Conservation (phyloP, 176 grass and related monocot genomes). For the Oryza glumipatula region DNA sequence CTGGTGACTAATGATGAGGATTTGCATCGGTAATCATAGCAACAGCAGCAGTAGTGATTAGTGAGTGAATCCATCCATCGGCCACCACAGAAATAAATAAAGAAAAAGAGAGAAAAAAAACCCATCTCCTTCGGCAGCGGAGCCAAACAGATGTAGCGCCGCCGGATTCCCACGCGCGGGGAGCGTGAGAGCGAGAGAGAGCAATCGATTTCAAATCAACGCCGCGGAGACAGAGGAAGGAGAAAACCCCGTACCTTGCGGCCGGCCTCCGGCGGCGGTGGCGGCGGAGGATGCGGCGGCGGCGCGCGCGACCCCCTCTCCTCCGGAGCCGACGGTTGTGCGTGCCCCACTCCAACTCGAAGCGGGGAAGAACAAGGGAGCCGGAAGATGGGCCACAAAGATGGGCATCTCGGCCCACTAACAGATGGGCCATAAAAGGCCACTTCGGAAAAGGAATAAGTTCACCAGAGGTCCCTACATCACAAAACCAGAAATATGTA, state of each 20-base stretch:
- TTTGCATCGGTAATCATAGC: no score
- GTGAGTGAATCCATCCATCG: not conserved
- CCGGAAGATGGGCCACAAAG: no score
- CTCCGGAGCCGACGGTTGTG: not conserved
- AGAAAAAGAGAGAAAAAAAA: no score
- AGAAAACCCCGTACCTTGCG: not conserved
- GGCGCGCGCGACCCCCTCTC: not conserved
- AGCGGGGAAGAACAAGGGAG: not conserved
- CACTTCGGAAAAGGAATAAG: no score
- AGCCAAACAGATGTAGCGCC: not conserved
- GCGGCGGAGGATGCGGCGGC: not conserved
- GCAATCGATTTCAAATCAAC: not conserved
- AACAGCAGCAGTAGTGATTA: not conserved
- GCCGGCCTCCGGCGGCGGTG: not conserved
- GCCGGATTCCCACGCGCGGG: not conserved
- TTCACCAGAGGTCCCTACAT: no score
- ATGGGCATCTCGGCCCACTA: no score
- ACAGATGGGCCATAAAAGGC: no score
- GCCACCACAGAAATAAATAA: not conserved
- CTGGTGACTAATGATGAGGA: no score
- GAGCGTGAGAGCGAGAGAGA: not conserved
- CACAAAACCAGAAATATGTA: no score
- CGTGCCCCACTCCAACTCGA: not conserved
- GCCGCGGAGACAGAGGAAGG: not conserved
- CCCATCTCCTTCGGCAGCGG: not conserved